Evolutionary conservation across 1,284 basidiomycete genomes (phyloP), one percentile per base, ranked within the genome.

Genomic region (Apiotrichum gamsii): DNA sequence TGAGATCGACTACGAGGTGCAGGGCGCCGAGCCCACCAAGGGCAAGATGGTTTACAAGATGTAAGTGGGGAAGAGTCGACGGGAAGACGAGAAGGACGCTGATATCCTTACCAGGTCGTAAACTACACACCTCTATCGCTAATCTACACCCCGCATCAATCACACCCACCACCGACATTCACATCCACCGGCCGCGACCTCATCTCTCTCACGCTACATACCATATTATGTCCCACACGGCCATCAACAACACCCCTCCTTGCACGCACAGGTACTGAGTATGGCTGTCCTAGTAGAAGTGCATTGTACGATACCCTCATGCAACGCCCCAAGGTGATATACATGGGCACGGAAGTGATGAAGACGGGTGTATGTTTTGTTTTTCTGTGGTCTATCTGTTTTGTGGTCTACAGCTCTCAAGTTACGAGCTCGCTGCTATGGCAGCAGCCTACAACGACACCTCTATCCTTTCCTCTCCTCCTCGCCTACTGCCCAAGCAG

Each of bases 1-100:
- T 67, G 73, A 73, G 31, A 81, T 96, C 59, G 74, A 79, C 40
- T 94, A 90, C 76, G 75, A 82, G 61, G 69, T 73, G 21, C 60
- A 69, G 23, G 75, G 74, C n/a, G 46, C 46, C n/a, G 65, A 69
- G 49, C 46, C 65, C 14, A 46, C 57, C 24, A 61, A 65, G 56
- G 70, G 64, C 37, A 57, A 56, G 50, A 70, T 75, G 61, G 60
- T 64, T 29, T 76, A 75, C 67, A 75, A 75, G 66, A 76, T 76
- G 75, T 76, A 52, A 68, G 74, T 68, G 19, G 18, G 19, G 18
- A 18, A 15, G 14, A 15, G 39, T 20, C 5, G 32, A n/a, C n/a
- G n/a, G n/a, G n/a, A n/a, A 4, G 1, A 2, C 21, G 16, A 25
- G 30, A 4, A 21, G 51, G 53, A 53, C 42, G 57, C 61, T 65